Base-by-base conservation (phyloP, 169 alveolate species). In the Besnoitia besnoiti region DNA sequence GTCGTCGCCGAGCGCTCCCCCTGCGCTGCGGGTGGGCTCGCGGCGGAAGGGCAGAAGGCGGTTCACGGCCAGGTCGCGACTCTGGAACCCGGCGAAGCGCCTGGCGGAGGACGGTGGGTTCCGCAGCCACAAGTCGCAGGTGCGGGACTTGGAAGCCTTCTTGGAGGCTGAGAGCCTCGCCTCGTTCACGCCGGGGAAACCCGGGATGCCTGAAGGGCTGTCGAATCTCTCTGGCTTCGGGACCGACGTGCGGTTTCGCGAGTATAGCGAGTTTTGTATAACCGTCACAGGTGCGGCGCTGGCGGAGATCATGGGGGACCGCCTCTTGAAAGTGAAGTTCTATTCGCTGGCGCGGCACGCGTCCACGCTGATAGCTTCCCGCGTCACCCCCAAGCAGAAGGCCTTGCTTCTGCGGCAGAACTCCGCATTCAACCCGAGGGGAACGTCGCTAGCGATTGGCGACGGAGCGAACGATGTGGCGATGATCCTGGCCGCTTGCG, bases 401-500 rank as follows among this genome's bases (percentile, higher is more conserved):
- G 98, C 99, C 40, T 97, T 97, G 94, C 98, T 98, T 80, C 99
- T 98, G 16, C 30, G 59, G 37, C 85, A 82, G 67, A 76, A 76
- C 50, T 35, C 59, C 39, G 82, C 77, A 10, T 50, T 55, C 61
- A n/a, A 59, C 19, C 61, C 79, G 39, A 55, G 97, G 39, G 94
- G 97, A 40, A 95, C 96, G 46, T 95, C 98, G 94, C 76, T 97
- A 61, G 98, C 99, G 27, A 97, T 98, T 49, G 99, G 99, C 10
- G 99, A 99, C 95, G 99, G 99, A 35, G 99, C 99, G 40, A 99
- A 99, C 96, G 99, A 99, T 95, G 99, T 98, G 30, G 98, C 98
- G 39, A 99, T 99, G 99, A 98, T 99, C 44, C 96, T 97, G 95
- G 98, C 98, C 90, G 99, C 99, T 40, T 97, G 98, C 93, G 99